Evolutionary conservation across 2,329 filamentous ascomycete genomes (phyloP), one percentile per base, ranked within the genome.

Genomic region (Thielaviopsis ethacetica): DNA sequence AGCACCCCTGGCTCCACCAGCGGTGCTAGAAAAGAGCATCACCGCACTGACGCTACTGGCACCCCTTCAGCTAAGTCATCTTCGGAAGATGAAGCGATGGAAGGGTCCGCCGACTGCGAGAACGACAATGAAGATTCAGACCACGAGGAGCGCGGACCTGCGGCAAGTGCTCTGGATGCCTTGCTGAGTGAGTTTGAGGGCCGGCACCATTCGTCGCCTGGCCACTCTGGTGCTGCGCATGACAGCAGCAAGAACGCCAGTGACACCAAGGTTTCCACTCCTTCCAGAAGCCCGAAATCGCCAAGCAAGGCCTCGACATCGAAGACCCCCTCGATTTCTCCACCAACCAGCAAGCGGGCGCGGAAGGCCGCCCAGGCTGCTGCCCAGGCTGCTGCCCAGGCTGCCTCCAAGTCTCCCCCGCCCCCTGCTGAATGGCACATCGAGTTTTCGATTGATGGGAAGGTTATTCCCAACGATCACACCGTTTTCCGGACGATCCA

Each of bases 401-500:
- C 26, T 13, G 24, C n/a, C 2, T 19, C 56, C 47, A 51, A 58
- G 44, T 44, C 50, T 21, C 44, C 44, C n/a, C n/a, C 44, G 17
- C 17, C 44, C 4, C n/a, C 44, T 7, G 26, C 19, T 38, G 91
- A 97, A 67, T 98, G 93, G 93, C 91, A 98, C 66, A 90, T 98
- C 62, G 88, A 97, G 67, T 98, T 98, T 71, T 91, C 82, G 64
- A 80, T 97, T 55, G 86, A 94, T 63, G 86, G 80, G 57, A 89
- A 90, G 68, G 79, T 86, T 1, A 86, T 98, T 61, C 78, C 87
- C 0, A 93, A 91, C 64, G 91, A 97, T 65, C 96, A 88, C 0
- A 98, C 93, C 0, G 91, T 98, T 59, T 98, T 97, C 67, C 85
- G 91, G 54, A 93, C 93, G 34, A 88, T 97, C 9, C 88, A 96